Percentiles rank a stretch among this genome's conserved stretches.
Conservation (phyloP, 2,329 filamentous ascomycete species). For the Fusarium dlaminii region DNA sequence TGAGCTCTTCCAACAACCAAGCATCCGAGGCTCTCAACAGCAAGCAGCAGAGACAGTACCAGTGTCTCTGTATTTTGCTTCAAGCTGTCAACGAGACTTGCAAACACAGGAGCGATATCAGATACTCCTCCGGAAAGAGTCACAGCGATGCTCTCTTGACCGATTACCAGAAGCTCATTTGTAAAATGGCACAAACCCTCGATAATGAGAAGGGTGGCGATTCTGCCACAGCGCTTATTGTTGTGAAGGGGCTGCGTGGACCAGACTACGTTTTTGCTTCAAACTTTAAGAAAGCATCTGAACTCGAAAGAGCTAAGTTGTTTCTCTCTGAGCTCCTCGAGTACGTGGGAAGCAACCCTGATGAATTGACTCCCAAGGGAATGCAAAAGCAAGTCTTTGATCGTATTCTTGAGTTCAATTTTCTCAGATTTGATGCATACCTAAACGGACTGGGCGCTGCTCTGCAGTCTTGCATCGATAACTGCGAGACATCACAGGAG, state of each 20-base stretch:
- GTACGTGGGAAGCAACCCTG: not conserved
- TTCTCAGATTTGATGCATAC: not conserved
- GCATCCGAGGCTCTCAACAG: not conserved
- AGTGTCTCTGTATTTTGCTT: slow-evolving; percentile 1
- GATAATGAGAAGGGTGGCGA: not conserved
- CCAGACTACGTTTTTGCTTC: not conserved
- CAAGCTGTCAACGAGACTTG: slow-evolving; percentile 6
- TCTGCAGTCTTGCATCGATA: not conserved
- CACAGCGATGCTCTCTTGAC: not conserved
- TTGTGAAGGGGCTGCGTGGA: not conserved
- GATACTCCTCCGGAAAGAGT: not conserved
- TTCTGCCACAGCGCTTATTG: not conserved
- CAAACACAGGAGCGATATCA: not conserved
- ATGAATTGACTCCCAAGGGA: not conserved
- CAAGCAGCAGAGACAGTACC: not conserved
- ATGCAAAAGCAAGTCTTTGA: not conserved
- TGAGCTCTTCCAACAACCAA: not conserved
- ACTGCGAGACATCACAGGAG: not conserved
- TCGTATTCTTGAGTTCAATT: slow-evolving; percentile 5
- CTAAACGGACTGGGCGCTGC: not conserved
- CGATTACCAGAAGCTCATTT: not conserved
- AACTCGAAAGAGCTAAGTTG: not conserved
- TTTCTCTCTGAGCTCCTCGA: not conserved
- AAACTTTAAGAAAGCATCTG: not conserved
- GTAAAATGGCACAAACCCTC: not conserved